Evolutionary conservation across 805 yeast genomes (phyloP).

Genomic region (Candida sphagnicola): DNA sequence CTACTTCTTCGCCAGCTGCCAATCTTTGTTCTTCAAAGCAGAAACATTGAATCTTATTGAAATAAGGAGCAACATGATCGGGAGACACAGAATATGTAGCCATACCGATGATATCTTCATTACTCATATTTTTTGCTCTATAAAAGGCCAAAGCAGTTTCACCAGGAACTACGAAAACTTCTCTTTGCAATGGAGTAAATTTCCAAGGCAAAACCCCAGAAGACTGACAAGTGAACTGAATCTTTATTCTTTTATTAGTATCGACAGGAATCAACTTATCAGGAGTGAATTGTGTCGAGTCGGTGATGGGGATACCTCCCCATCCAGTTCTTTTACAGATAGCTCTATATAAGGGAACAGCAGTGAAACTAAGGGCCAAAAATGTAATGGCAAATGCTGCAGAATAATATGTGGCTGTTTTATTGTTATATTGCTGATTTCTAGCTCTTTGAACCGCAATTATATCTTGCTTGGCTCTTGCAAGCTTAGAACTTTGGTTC

Average conservation of each 20-base stretch:
- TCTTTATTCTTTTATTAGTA: slow-evolving; percentile 71
- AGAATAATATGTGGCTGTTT: slow-evolving; percentile 62
- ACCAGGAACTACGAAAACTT: slow-evolving; percentile 90
- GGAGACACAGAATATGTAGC: slow-evolving; percentile 97
- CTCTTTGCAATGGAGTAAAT: slow-evolving; percentile 90
- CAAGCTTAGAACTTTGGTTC: not conserved
- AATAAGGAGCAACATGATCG: slow-evolving; percentile 93
- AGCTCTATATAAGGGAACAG: slow-evolving; percentile 90
- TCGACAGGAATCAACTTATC: slow-evolving; percentile 88
- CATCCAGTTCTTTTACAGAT: slow-evolving; percentile 93
- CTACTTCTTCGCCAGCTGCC: slow-evolving; percentile 95
- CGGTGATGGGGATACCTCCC: slow-evolving; percentile 95
- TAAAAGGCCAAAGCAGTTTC: slow-evolving; percentile 97
- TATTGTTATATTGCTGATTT: slow-evolving; percentile 32
- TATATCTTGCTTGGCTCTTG: slow-evolving; percentile 11
- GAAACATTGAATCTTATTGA: slow-evolving; percentile 95
- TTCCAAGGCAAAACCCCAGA: slow-evolving; percentile 92
- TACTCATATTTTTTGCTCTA: slow-evolving; percentile 81
- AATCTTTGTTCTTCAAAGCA: slow-evolving; percentile 96
- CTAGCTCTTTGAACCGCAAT: slow-evolving; percentile 22
- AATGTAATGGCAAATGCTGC: slow-evolving; percentile 67
- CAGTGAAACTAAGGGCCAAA: slow-evolving; percentile 76
- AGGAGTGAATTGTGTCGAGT: slow-evolving; percentile 70
- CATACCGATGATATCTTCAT: slow-evolving; percentile 94
- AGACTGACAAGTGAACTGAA: slow-evolving; percentile 90